These are phyloP conservation scores for Solanum okadae DNA, from an alignment of 257 asterid genomes.

Conservation along the genomic window DNA sequence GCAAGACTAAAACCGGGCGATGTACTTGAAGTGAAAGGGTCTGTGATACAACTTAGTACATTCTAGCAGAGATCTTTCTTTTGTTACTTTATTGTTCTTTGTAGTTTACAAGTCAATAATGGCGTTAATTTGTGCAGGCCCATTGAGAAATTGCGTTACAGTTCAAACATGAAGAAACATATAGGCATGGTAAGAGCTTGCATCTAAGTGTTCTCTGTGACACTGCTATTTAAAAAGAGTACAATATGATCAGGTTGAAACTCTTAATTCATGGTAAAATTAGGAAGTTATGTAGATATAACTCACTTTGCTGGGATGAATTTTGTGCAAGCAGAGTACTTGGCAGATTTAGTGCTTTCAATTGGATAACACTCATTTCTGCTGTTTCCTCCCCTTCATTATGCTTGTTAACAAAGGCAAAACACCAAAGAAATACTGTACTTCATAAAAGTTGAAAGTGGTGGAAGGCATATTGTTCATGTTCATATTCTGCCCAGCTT, in stretches of 20 bases:
- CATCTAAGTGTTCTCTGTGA: neutral
- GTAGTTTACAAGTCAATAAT: neutral
- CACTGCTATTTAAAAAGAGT: neutral
- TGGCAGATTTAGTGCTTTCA: neutral
- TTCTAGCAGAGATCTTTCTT: neutral
- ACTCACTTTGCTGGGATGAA: neutral
- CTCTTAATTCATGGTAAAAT: neutral
- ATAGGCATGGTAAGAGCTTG: slow-evolving; percentile 83
- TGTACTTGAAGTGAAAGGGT: slow-evolving; percentile 93
- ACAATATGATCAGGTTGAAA: neutral
- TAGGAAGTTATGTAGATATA: neutral
- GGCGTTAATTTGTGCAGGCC: slow-evolving; percentile 50
- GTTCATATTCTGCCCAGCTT: neutral
- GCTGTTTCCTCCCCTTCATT: neutral
- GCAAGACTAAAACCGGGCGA: slow-evolving; percentile 93
- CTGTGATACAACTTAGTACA: slow-evolving; percentile 11
- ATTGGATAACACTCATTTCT: neutral
- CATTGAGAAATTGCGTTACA: slow-evolving; percentile 74
- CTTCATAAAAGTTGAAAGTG: neutral
- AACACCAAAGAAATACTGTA: neutral
- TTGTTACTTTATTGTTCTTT: neutral
- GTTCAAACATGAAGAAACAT: slow-evolving; percentile 87
- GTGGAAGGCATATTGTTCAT: neutral
- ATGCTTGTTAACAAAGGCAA: neutral
- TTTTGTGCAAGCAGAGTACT: neutral